These are phyloP conservation scores for Penicillium maclennaniae DNA, from an alignment of 495 filamentous ascomycete species.

Conservation along the genomic window DNA sequence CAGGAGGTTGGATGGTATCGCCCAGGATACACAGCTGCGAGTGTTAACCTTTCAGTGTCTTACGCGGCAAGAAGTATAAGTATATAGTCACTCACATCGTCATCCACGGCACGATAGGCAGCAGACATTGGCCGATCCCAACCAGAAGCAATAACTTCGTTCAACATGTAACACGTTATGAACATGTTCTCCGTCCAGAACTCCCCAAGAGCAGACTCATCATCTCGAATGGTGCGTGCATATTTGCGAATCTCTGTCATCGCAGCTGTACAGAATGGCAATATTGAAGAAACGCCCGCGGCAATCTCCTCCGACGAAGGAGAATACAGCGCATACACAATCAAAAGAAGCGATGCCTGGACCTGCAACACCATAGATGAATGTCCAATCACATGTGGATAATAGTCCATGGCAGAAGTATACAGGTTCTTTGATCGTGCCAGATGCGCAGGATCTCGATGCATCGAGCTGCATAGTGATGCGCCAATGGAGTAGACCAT, in stretches of 20 bases:
- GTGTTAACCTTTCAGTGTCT: not conserved
- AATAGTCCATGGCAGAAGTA: conserved; percentile 26
- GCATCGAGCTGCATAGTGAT: conserved; percentile 25
- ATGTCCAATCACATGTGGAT: conserved; percentile 28
- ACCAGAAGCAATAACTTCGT: conserved; percentile 31
- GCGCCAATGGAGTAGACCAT: conserved; percentile 36
- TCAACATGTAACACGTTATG: conserved; percentile 36
- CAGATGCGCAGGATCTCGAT: conserved; percentile 21
- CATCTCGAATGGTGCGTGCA: conserved; percentile 7
- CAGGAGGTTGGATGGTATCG: conserved; percentile 23
- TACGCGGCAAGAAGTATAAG: not conserved
- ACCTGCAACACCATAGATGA: conserved; percentile 29
- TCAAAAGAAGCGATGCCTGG: conserved; percentile 32
- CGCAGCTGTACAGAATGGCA: conserved; percentile 31
- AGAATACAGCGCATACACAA: conserved; percentile 33
- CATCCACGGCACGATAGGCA: conserved; percentile 27
- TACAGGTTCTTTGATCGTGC: conserved; percentile 26
- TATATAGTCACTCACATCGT: conserved; percentile 22
- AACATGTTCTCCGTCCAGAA: conserved; percentile 28
- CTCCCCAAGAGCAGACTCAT: conserved; percentile 13
- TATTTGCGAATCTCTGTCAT: conserved; percentile 28
- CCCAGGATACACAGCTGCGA: conserved; percentile 24
- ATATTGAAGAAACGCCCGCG: conserved; percentile 27
- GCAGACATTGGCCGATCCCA: conserved; percentile 31
- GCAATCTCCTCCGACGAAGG: conserved; percentile 33